These are phyloP conservation scores for Chloranthus sessilifolius DNA, from an alignment of 164 flowering plant genomes.

Conservation along the genomic window DNA sequence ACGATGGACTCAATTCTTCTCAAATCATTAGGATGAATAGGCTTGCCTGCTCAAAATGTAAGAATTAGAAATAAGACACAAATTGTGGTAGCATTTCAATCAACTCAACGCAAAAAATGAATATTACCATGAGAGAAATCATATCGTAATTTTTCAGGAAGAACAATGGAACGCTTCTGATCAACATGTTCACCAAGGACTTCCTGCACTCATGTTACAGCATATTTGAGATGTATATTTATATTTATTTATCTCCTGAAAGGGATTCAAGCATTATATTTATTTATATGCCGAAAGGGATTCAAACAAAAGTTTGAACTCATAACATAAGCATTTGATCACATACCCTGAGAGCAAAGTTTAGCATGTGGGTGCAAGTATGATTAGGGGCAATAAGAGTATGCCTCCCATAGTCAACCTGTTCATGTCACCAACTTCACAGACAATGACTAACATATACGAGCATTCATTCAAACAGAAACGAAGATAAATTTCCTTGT, in stretches of 20 bases:
- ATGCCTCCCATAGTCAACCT: slow-evolving; percentile 89
- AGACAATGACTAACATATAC: neutral
- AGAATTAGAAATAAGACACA: neutral
- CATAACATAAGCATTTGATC: no score
- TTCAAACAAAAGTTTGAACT: neutral
- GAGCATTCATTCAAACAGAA: neutral
- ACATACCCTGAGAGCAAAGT: slow-evolving; percentile 81
- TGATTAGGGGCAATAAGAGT: slow-evolving; percentile 90
- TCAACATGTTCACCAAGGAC: slow-evolving; percentile 90
- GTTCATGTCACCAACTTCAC: slow-evolving; percentile 13
- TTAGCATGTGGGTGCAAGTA: slow-evolving; percentile 93
- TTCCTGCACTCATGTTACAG: slow-evolving; percentile 43
- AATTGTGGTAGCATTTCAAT: neutral
- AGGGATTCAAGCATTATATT: no score
- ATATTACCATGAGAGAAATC: no score
- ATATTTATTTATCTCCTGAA: no score
- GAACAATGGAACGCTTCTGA: slow-evolving; percentile 95
- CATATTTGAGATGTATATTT: neutral
- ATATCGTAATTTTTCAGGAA: slow-evolving; percentile 85
- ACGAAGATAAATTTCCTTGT: neutral
- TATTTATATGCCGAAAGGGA: neutral
- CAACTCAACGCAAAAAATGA: neutral
- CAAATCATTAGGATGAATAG: slow-evolving; percentile 61
- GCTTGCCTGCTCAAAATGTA: slow-evolving; percentile 49
- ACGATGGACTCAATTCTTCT: slow-evolving; percentile 73